Evolutionary conservation across 768 basidiomycete species (phyloP), one percentile per base, ranked within the genome.

Genomic region (Mycena metata): DNA sequence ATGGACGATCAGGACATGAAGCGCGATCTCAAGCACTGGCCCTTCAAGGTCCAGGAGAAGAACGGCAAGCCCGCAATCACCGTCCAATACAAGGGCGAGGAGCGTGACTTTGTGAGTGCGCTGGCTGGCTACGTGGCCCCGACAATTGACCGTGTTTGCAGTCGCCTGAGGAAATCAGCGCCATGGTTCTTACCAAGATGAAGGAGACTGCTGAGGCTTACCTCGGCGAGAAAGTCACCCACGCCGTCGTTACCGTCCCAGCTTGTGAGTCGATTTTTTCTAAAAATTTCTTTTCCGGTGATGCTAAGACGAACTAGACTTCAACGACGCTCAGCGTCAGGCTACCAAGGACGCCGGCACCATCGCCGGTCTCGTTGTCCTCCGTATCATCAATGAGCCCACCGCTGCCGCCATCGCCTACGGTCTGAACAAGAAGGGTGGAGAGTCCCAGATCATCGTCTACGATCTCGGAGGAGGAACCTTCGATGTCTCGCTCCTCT

Each of bases 201-300:
- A 98, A 98, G 88, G 97, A 99, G 85, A 99, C 96, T 30, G 97
- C 97, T 64, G 97, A 98, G 86, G 93, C 96, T 19, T 98, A 97
- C 83, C 93, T 99, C 67, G 96, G 96, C 75, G 89, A 95, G 76
- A 93, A 94, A 80, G 96, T 99, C 78, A 96, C 96, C 67, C 95
- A 99, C 80, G 96, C 97, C 66, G 96, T 99, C 56, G 95, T 99
- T 78, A 98, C 97, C 55, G 97, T 99, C 79, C 97, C 97, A 52
- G 96, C 96, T 63, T 98, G 92, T 93, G 68, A 70, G 91, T 81
- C 6, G 8, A 13, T 5, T 6, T 33, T 55, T 52, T 26, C 15
- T n/a, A n/a, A 30, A 30, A 4, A 4, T 21, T 42, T 49, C 23
- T 60, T 61, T 30, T 30, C 1, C 26, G 16, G 21, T 35, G 26